A percentile compares a stretch with the other conserved stretches of the same genome.
These are phyloP conservation scores for Mimosa bimucronata DNA, from an alignment of 306 rosid species.

Conservation along the genomic window DNA sequence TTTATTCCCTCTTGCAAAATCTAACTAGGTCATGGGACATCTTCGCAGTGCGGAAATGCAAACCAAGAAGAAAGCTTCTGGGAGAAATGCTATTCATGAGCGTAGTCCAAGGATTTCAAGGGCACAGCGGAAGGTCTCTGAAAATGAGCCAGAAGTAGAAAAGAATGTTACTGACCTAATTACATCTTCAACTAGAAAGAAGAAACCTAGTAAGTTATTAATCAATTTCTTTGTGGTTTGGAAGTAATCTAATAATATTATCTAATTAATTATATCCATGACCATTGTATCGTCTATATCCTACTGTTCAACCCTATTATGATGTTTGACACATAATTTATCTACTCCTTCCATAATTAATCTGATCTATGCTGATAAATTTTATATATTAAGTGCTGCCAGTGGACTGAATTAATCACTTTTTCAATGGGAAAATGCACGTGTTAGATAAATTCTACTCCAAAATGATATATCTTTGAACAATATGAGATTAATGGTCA, in stretches of 20 bases:
- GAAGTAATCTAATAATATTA: neutral
- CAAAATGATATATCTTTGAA: neutral
- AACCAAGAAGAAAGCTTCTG: slow-evolving; percentile 59
- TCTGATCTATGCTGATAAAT: neutral
- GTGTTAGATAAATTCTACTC: neutral
- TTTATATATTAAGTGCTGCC: neutral
- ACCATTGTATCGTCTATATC: neutral
- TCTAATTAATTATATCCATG: neutral
- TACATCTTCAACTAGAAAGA: slow-evolving; percentile 66
- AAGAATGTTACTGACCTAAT: slow-evolving; percentile 58
- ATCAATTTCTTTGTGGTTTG: neutral
- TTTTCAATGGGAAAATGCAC: neutral
- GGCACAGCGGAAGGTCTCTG: slow-evolving; percentile 57
- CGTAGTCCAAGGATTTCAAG: slow-evolving; percentile 56
- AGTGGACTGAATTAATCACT: neutral
- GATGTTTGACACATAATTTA: neutral
- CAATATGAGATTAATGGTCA: slow-evolving; percentile 14
- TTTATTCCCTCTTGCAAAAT: slow-evolving; percentile 28
- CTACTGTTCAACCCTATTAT: neutral
- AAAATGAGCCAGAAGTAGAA: slow-evolving; percentile 47
- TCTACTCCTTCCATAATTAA: neutral
- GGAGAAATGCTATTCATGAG: slow-evolving; percentile 50
- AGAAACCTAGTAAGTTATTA: slow-evolving; percentile 46
- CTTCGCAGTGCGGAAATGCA: slow-evolving; percentile 48
- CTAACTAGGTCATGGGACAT: slow-evolving; percentile 26